Conservation (phyloP, 2,329 filamentous ascomycete species). For the Malbranchea zuffiana region DNA sequence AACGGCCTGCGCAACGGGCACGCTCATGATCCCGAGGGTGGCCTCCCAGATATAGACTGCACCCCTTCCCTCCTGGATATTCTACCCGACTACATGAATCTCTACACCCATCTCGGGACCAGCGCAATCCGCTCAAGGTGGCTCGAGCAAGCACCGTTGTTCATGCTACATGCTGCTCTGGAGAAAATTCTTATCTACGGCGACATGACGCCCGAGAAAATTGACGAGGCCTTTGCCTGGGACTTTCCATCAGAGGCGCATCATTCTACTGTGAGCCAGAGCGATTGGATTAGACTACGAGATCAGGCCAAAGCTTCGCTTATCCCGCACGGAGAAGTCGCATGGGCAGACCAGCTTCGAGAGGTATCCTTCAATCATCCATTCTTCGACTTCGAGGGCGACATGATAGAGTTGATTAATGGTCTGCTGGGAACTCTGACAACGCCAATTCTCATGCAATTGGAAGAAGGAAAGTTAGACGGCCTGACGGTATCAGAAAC, state of each 20-base stretch:
- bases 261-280: not conserved
- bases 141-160: slow-evolving; percentile 37
- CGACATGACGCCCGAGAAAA: slow-evolving; percentile 24
- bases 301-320: slow-evolving; percentile 12
- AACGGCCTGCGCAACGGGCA: too few species aligned
- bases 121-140: slow-evolving; percentile 28
- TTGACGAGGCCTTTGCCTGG: slow-evolving; percentile 39
- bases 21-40: slow-evolving; percentile 19
- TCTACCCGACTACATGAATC: slow-evolving; percentile 39
- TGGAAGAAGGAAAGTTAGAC: slow-evolving; percentile 39
- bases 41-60: slow-evolving; percentile 10
- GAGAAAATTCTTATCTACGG: slow-evolving; percentile 39
- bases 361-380: slow-evolving; percentile 21
- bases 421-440: slow-evolving; percentile 35
- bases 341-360: slow-evolving; percentile 21
- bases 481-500: slow-evolving; percentile 32
- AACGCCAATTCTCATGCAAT: slow-evolving; percentile 41
- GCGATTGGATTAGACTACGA: slow-evolving; percentile 2
- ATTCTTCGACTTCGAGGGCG: slow-evolving; percentile 29
- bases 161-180: slow-evolving; percentile 41
- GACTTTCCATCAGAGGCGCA: not conserved
- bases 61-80: slow-evolving; percentile 31
- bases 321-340: slow-evolving; percentile 11
- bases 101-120: slow-evolving; percentile 33
- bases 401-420: slow-evolving; percentile 33